Base-by-base conservation (phyloP, 768 basidiomycete genomes). In the Boletus barrowsii region DNA sequence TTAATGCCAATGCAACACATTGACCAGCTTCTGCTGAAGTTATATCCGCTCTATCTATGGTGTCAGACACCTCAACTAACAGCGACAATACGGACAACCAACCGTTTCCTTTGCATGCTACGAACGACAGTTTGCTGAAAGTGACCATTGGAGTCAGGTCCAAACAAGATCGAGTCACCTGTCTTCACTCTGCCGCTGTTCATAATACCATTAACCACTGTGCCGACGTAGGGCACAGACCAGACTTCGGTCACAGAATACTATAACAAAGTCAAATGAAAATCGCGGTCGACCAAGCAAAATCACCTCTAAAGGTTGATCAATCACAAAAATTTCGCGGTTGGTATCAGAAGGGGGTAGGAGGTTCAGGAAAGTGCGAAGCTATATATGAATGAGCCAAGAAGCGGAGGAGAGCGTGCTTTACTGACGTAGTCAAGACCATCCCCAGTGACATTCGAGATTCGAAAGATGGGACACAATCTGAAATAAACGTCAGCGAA, bases 391-490 rank as follows among this genome's bases (percentile, higher is more conserved):
- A 42, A 32, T 72, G 29, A 66, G 59, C 29, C 22, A 43, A 53
- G 14, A 45, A 52, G 32, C 39, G 3, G 18, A 33, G 29, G 15
- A 41, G 13, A 48, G 35, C 10, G 24, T 24, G 47, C 4, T n/a
- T 36, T 4, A 60, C 80, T 44, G 60, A 93, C 87, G 60, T 81
- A 78, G 62, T 91, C 86, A 11, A 96, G 81, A 4, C 94, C 93
- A 61, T 90, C 83, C n/a, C 95, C 96, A 2, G 93, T 95, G 14
- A 97, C 92, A 67, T 98, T 98, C 4, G 94, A 97, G 20, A 95
- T 76, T 66, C 88, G 87, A 72, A 96, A 95, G 55, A 96, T 86
- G 0, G 94, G 94, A 63, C 92, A 94, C 65, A 96, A 68, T 66
- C 92, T 94, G 46, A 41, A 37, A 41, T 43, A n/a, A 55, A 37